Percentiles rank a stretch among this genome's conserved stretches.
Evolutionary conservation across 1,284 basidiomycete species (phyloP).

Genomic region (Rhodotorula sp.): DNA sequence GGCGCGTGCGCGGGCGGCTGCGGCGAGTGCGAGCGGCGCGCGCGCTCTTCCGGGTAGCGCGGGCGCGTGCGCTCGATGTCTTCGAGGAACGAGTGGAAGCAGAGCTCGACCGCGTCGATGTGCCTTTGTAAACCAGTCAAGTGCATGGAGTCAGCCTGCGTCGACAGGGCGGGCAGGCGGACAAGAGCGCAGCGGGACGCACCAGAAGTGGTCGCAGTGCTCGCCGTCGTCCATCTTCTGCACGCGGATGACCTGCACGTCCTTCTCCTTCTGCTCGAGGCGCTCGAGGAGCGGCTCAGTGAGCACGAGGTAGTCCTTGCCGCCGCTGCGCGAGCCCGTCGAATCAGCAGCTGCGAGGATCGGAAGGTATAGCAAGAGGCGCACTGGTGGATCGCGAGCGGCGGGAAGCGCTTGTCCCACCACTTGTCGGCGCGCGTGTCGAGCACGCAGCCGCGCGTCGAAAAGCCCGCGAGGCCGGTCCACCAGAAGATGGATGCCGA

Average conservation of each 20-base stretch:
- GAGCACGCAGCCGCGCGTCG: conserved; percentile 61
- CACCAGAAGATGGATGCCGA: conserved; percentile 53
- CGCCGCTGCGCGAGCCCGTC: conserved; percentile 43
- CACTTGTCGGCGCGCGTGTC: conserved; percentile 57
- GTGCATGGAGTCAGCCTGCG: background rate
- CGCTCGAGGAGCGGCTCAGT: conserved; percentile 58
- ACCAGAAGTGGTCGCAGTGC: conserved; percentile 53
- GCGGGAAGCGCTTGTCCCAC: conserved; percentile 62
- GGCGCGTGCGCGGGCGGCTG: conserved; percentile 4
- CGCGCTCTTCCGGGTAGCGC: conserved; percentile 44
- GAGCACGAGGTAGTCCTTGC: conserved; percentile 57
- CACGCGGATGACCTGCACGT: conserved; percentile 58
- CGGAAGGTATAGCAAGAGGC: background rate
- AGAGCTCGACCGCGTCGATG: conserved; percentile 63
- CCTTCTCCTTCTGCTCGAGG: conserved; percentile 55
- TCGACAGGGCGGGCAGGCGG: too few species aligned
- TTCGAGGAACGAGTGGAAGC: conserved; percentile 50
- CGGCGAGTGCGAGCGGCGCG: conserved; percentile 9
- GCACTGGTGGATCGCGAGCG: conserved; percentile 58
- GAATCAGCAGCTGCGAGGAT: background rate
- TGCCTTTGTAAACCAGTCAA: conserved; percentile 50
- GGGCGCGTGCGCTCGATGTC: conserved; percentile 51
- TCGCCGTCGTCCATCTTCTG: conserved; percentile 54
- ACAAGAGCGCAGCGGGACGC: background rate
- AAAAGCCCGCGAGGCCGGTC: conserved; percentile 56